A percentile compares a stretch with the other conserved stretches of the same genome.
Conservation (phyloP, 257 asterid genomes). For the Avicennia marina region DNA sequence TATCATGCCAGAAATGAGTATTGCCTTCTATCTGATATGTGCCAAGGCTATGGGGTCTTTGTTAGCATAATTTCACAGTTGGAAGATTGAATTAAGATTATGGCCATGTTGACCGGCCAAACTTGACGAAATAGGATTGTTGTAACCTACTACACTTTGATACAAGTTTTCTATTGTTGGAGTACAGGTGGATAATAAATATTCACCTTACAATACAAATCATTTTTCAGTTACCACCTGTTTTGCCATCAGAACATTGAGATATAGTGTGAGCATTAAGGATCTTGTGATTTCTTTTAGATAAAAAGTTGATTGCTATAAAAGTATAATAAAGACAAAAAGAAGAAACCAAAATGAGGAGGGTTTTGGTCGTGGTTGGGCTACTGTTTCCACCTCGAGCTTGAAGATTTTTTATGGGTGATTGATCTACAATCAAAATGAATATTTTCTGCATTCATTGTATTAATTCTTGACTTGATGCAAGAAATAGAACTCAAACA, state of each 20-base stretch:
- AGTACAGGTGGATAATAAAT: too few species aligned
- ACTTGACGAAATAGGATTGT: not conserved
- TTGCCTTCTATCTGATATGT: conserved; percentile 90
- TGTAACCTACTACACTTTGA: not conserved
- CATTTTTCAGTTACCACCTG: not conserved
- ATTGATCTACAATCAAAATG: too few species aligned
- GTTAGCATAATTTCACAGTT: conserved; percentile 68
- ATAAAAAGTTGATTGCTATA: not conserved
- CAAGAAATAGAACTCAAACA: too few species aligned
- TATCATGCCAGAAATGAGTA: conserved; percentile 96
- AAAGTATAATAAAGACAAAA: too few species aligned
- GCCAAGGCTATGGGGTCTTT: conserved; percentile 85
- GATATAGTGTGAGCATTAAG: not conserved
- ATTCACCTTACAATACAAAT: not conserved
- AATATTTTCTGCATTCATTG: too few species aligned
- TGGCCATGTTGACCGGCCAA: too few species aligned
- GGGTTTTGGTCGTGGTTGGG: too few species aligned
- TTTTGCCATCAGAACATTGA: not conserved
- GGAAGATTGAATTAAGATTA: conserved; percentile 57
- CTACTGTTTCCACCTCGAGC: too few species aligned
- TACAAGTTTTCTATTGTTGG: not conserved
- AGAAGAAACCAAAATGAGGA: too few species aligned
- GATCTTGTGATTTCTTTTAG: not conserved
- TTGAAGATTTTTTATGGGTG: too few species aligned
- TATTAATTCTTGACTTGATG: too few species aligned